Conservation (phyloP, 805 yeast genomes). For the Wickerhamiella shivajii region DNA sequence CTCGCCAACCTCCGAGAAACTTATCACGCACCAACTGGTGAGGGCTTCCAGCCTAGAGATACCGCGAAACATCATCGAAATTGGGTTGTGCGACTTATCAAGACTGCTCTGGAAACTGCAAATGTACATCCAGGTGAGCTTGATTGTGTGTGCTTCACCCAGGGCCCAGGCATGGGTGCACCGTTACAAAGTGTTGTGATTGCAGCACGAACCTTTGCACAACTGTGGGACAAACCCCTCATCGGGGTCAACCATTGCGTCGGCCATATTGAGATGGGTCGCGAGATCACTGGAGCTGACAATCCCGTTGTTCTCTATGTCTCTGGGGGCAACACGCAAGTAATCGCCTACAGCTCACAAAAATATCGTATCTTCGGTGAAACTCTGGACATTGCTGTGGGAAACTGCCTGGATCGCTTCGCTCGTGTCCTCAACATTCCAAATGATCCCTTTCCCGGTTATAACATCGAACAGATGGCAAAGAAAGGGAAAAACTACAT, state of each 20-base stretch:
- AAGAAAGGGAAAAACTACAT: conserved; percentile 43
- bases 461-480: conserved; percentile 90
- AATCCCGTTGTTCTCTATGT: conserved; percentile 96
- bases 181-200: conserved; percentile 87
- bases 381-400: conserved; percentile 93
- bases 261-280: conserved; percentile 98
- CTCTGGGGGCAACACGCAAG: conserved; percentile 97
- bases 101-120: conserved; percentile 51
- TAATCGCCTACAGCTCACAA: conserved; percentile 89
- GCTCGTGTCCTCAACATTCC: conserved; percentile 82
- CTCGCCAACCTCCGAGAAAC: conserved; percentile 90
- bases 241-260: conserved; percentile 96
- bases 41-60: conserved; percentile 92
- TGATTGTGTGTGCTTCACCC: conserved; percentile 71
- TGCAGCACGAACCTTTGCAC: conserved; percentile 75
- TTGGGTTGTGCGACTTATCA: conserved; percentile 76
- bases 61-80: conserved; percentile 93
- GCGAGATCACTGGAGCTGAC: conserved; percentile 95
- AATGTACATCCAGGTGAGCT: conserved; percentile 28
- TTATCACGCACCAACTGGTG: conserved; percentile 93
- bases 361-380: conserved; percentile 98
- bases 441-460: conserved; percentile 94
- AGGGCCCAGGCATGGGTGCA: conserved; percentile 99
- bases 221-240: conserved; percentile 69
- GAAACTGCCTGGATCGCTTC: conserved; percentile 90